Base-by-base conservation (phyloP, 2,329 filamentous ascomycete species). In the Arthrobotrys iridis region DNA sequence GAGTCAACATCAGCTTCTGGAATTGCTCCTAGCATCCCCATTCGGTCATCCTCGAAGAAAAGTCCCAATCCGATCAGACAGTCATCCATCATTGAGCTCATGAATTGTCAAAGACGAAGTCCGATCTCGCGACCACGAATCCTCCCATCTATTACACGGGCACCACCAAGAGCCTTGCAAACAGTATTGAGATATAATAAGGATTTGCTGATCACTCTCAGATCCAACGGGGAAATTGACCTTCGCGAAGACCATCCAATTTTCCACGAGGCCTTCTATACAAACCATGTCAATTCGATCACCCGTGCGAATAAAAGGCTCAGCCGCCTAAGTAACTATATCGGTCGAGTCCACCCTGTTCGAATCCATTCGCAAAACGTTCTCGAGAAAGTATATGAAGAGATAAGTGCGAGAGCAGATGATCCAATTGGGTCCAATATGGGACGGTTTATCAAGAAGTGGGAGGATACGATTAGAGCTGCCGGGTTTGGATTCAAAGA, bases 221-320 rank as follows among this genome's bases (percentile, higher is more conserved):
- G 28, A 10, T 15, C 11, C 3, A 18, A 10, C 24, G 4, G 4
- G 0, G 24, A 0, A 15, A 26, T 1, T 2, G 1, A 30, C 13
- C 13, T 20, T 20, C 50, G 50, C 5, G 20, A 48, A 11, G 59
- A 64, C 30, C 67, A 72, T n/a, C 26, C 45, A 7, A 65, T 66
- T 11, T 67, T 67, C n/a, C 8, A 66, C 24, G 41, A 67, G 0
- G 3, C 1, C 1, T 74, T 63, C 57, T 74, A 41, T 24, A 28
- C 4, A 0, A 0, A 20, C 15, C 46, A 52, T 41, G 15, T 37
- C 10, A 18, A 26, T 1, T 1, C 30, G 2, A 33, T 74, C 41
- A 26, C n/a, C 2, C 8, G 0, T 0, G 4, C 22, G 2, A 7
- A 4, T 0, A 22, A n/a, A 37, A 24, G 30, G 18, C 1, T 26